Evolutionary conservation across 2,329 filamentous ascomycete genomes (phyloP), one percentile per base, ranked within the genome.

Genomic region (Fusarium concolor): DNA sequence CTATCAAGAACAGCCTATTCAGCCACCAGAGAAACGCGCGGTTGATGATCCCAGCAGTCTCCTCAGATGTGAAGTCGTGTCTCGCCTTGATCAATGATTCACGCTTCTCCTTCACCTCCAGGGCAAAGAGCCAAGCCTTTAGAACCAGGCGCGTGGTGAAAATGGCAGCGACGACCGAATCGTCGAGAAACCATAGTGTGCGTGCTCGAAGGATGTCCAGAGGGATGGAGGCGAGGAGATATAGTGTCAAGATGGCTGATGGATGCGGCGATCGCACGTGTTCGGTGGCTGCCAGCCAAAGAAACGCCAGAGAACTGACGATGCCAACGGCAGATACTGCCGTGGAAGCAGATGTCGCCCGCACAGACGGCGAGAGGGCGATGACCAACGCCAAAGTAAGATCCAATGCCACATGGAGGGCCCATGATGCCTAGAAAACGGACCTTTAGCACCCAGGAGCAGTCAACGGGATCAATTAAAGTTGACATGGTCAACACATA

Each of bases 31-130:
- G 47, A 51, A 51, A 51, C 47, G 47, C 47, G 47, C 47, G 47
- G 47, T 51, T 51, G 37, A 51, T 51, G 47, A 51, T 51, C 26
- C 47, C 47, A 51, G 47, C 47, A 42, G 47, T 51, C n/a, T 51
- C 47, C 37, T 51, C 47, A 51, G 47, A 42, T 33, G 47, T 51
- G 47, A 42, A 51, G 37, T 42, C 37, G 28, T 51, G 47, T 42
- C 47, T 51, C 47, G 47, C 37, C 37, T 51, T 51, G 37, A 51
- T 51, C 26, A 51, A 51, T 51, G 47, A 51, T 42, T 51, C 37
- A 33, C 47, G 18, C 47, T 51, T 51, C 47, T 51, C 47, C 47
- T 51, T 51, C 47, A 51, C 47, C 47, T 51, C 47, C 37, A 51
- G 47, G 26, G 37, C 37, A 51, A 51, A 42, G 28, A 51, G 47